A percentile compares a stretch with the other conserved stretches of the same genome.
Evolutionary conservation across 2,329 filamentous ascomycete genomes (phyloP).

Genomic region (Neonectria neomacrospora): DNA sequence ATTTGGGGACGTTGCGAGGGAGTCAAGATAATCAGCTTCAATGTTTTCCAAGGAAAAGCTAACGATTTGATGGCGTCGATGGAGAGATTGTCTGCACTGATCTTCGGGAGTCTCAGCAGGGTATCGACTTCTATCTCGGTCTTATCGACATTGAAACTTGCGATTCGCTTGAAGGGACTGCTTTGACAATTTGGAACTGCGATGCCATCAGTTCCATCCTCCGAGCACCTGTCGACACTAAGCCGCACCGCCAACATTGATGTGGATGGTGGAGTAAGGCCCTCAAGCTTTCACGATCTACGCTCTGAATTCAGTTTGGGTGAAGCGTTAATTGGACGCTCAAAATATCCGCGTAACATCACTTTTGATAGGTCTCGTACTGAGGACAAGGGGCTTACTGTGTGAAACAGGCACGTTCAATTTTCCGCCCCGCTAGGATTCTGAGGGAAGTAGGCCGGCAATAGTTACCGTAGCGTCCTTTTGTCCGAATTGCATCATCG

Average conservation of each 20-base stretch:
- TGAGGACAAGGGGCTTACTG: too few relatives aligned
- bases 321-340: too few relatives aligned
- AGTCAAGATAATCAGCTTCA: not conserved
- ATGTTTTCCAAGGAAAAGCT: not conserved
- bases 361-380: too few relatives aligned
- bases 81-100: conserved; percentile 23
- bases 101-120: conserved; percentile 22
- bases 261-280: too few relatives aligned
- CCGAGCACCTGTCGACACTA: conserved; percentile 11
- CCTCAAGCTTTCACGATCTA: too few relatives aligned
- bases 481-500: not conserved
- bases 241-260: conserved; percentile 22
- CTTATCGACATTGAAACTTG: conserved; percentile 27
- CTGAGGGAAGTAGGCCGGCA: not conserved
- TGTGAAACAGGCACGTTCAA: too few relatives aligned
- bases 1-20: conserved; percentile 20
- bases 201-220: conserved; percentile 25
- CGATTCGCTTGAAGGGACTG: conserved; percentile 18
- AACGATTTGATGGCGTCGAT: conserved; percentile 4
- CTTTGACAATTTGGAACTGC: conserved; percentile 24
- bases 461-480: not conserved
- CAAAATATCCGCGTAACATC: too few relatives aligned
- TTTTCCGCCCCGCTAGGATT: not conserved
- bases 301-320: too few relatives aligned
- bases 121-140: conserved; percentile 27